phyloP scores from a whole-genome alignment of 768 basidiomycete species.

The Melanogaster broomeanus region DNA sequence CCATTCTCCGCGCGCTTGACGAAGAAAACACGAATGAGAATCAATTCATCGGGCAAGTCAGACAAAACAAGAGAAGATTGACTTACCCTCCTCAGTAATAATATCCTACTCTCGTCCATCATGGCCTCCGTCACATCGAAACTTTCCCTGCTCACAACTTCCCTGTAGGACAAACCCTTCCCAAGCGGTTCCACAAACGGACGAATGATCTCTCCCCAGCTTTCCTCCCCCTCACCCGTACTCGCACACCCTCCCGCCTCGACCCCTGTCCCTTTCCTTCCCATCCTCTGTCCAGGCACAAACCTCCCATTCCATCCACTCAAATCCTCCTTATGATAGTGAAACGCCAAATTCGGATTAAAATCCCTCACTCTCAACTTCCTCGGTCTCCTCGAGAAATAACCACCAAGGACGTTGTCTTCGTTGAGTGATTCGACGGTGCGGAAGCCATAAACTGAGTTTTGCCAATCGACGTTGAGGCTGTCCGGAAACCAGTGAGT shows the following conservation, averaged over 20 bases:
- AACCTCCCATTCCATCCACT: constrained; percentile 26
- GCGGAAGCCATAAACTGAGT: constrained; percentile 52
- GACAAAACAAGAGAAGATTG: background rate
- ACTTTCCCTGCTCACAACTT: constrained; percentile 48
- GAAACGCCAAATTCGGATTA: constrained; percentile 27
- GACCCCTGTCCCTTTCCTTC: too few relatives aligned
- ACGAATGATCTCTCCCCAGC: constrained; percentile 33
- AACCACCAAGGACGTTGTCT: background rate
- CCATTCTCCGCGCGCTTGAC: constrained; percentile 39
- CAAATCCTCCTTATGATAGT: constrained; percentile 1
- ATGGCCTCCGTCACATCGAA: constrained; percentile 57
- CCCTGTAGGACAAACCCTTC: constrained; percentile 51
- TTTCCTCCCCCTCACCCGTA: background rate
- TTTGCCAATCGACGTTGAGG: constrained; percentile 55
- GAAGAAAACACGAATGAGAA: constrained; percentile 2
- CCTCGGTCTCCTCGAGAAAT: constrained; percentile 1
- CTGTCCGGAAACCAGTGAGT: constrained; percentile 57
- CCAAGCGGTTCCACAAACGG: constrained; percentile 50
- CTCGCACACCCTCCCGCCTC: too few relatives aligned
- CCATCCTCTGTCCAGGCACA: background rate
- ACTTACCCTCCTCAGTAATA: constrained; percentile 46
- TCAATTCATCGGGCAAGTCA: background rate
- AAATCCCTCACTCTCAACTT: constrained; percentile 39
- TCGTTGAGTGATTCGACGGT: constrained; percentile 43
- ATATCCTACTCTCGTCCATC: constrained; percentile 54